Evolutionary conservation across 1,284 basidiomycete species (phyloP), one percentile per base, ranked within the genome.

Genomic region (Quambalaria eucalypti): DNA sequence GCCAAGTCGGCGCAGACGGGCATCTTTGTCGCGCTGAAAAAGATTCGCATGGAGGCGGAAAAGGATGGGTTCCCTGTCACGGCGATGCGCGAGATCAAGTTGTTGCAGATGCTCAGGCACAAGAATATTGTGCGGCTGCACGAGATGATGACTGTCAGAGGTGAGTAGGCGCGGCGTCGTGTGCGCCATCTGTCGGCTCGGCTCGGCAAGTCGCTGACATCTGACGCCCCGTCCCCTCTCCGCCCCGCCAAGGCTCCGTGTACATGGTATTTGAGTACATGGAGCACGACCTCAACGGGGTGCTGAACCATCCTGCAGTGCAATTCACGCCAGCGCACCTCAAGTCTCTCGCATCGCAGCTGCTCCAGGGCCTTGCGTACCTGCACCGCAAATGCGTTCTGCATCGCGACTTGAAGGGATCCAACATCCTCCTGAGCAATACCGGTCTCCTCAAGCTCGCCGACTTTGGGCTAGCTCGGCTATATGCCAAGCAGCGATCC

Each of bases 181-280:
- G n/a, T n/a, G n/a, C n/a, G n/a, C 10, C 10, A 39, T 39, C 4
- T 39, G 36, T 10, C 4, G 36, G 36, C 5, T 5, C 36, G 36
- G 36, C 5, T 5, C 36, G 16, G 36, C 5, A 5, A n/a, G 5
- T 39, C 16, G 21, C 36, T 39, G 36, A 39, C 4, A 39, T 3
- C 10, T 5, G n/a, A n/a, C n/a, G n/a, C n/a, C 21, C 36, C 36
- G 39, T 33, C 25, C 1, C 9, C 19, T 52, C 23, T 46, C 19
- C 6, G 9, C 14, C 19, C 14, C 36, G 51, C 14, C 64, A 92
- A n/a, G 92, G 90, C 54, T 87, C 88, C 40, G 90, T 96, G 21
- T 96, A 92, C 78, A 98, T 98, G 92, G 93, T 99, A 28, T 91
- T 98, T 71, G 92, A 98, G 77, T 99, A 99, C 77, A 91, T 97